Base-by-base conservation (phyloP, 495 filamentous ascomycete species). In the Cercophora newfieldiana region DNA sequence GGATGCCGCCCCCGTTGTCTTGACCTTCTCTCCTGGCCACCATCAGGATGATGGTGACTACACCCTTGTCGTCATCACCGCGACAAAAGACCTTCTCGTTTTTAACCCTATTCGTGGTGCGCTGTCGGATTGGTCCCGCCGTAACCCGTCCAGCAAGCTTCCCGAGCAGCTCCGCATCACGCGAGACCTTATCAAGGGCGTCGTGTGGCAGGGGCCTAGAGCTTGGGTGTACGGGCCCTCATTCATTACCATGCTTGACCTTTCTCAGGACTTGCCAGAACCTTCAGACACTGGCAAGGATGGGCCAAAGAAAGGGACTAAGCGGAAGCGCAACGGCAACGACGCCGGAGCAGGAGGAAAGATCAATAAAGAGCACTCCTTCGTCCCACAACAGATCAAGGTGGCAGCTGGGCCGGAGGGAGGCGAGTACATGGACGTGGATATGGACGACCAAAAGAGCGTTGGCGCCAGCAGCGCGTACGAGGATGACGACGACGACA, bases 241-340 rank as follows among this genome's bases (percentile, higher is more conserved):
- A 0, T 97, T 93, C 86, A 73, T 99, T 60, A 97, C 90, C 84
- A 98, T 98, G 94, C 86, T 98, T 65, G 92, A 98, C 75, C 72
- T 97, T 5, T 84, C 84, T 6, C 84, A 85, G 61, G 90, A 98
- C 71, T 81, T 97, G 2, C 63, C 63, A 29, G 55, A 65, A 64
- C 59, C 21, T 64, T 66, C 31, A 16, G 61, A 24, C 12, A 12
- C 14, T 7, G 61, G 31, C 12, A 70, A 31, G 16, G 58, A 65
- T n/a, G 68, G 62, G 72, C 78, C 55, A 70, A 77, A 53, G 72
- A 81, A 66, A 64, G 75, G 69, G 50, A 71, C 37, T 65, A 89
- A 94, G 63, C 80, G 85, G 7, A 82, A 87, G 55, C 75, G 81
- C 10, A 61, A 60, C 24, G 80, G 86, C 54, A 79, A 82, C 8